Percentiles rank a stretch among this genome's conserved stretches.
Conservation (phyloP, 2,329 filamentous ascomycete species). For the Verticillium klebahnii region DNA sequence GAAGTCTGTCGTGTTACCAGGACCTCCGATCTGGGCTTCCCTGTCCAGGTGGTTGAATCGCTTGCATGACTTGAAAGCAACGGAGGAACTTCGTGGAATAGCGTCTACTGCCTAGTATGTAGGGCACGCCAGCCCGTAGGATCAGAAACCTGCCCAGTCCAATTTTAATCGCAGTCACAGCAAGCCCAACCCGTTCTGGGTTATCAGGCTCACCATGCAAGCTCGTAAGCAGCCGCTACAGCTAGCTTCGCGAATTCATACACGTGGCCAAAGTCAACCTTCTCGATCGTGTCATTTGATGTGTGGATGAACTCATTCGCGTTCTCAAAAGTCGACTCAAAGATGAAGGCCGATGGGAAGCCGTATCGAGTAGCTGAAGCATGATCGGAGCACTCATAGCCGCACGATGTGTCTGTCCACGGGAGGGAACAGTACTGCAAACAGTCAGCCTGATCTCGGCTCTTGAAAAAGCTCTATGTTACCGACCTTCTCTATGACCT, state of each 20-base stretch:
- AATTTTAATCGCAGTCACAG: no score
- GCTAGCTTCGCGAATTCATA: not conserved
- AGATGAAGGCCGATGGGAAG: conserved; percentile 14
- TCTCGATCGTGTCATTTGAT: not conserved
- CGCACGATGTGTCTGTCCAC: conserved; percentile 20
- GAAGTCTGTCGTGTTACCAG: no score
- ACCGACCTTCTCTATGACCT: conserved; percentile 63
- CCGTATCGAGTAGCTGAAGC: conserved; percentile 17
- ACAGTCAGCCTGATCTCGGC: not conserved
- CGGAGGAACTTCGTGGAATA: no score
- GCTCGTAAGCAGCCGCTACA: not conserved
- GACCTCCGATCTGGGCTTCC: no score
- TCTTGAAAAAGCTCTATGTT: not conserved
- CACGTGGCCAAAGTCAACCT: conserved; percentile 1
- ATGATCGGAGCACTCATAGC: conserved; percentile 41
- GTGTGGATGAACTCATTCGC: not conserved
- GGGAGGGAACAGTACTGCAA: not conserved
- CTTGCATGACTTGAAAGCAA: no score
- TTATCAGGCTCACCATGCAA: not conserved
- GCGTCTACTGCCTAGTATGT: no score
- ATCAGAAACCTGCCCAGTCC: no score
- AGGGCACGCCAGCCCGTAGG: no score
- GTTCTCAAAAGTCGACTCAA: not conserved
- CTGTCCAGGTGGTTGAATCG: no score
- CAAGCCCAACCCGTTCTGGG: no score